A percentile compares a stretch with the other conserved stretches of the same genome.
These are phyloP conservation scores for Bisporella sp. DNA, from an alignment of 2,329 filamentous ascomycete genomes.

Conservation along the genomic window DNA sequence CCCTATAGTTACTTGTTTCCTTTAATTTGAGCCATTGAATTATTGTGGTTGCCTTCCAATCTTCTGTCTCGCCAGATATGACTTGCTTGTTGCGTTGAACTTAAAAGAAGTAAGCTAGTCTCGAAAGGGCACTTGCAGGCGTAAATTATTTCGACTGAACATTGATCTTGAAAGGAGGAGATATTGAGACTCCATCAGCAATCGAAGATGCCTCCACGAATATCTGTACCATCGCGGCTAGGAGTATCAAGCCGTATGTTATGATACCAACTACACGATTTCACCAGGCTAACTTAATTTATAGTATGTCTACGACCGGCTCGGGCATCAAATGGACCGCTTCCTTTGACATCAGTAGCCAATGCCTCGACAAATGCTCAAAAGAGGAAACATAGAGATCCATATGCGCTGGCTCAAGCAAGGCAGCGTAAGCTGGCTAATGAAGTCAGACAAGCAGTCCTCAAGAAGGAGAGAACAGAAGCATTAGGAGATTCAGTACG, in stretches of 20 bases:
- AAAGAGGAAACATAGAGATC: slow-evolving; percentile 66
- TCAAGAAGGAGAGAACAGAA: slow-evolving; percentile 57
- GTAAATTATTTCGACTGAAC: no score
- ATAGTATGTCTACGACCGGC: slow-evolving; percentile 55
- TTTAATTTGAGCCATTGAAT: no score
- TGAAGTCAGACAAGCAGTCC: slow-evolving; percentile 62
- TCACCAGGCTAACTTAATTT: slow-evolving; percentile 10
- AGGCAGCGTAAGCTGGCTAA: slow-evolving; percentile 81
- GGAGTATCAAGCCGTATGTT: slow-evolving; percentile 50
- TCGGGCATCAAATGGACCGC: slow-evolving; percentile 37
- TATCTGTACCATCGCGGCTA: slow-evolving; percentile 53
- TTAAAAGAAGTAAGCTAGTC: no score
- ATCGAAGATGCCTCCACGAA: slow-evolving; percentile 56
- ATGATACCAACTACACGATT: neutral
- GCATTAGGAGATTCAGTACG: slow-evolving; percentile 71
- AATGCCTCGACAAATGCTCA: slow-evolving; percentile 51
- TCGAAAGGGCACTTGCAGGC: no score
- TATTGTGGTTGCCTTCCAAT: no score
- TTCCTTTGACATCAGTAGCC: slow-evolving; percentile 58
- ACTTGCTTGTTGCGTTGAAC: no score
- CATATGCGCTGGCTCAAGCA: slow-evolving; percentile 74
- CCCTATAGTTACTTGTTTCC: no score
- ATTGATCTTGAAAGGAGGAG: no score
- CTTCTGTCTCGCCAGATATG: no score
- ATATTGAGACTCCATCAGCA: no score